Base-by-base conservation (phyloP, 257 asterid species). In the Salvia rosmarinus region DNA sequence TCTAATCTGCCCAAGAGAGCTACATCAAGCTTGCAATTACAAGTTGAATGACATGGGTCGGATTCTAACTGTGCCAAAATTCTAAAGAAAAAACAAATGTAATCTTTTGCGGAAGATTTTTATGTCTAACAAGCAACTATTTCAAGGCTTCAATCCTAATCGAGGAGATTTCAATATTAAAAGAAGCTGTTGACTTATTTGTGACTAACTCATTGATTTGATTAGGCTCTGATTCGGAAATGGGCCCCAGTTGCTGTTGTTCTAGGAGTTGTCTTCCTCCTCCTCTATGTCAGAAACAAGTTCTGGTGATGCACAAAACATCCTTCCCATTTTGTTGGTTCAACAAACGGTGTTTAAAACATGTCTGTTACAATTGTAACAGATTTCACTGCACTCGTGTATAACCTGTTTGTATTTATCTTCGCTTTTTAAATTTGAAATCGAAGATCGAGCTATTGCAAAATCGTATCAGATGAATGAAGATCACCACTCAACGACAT, bases 191-290 rank as follows among this genome's bases (percentile, higher is more conserved):
- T 14, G 2, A 44, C 51, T 44, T 44, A 44, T 12, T 44, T 44
- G 56, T 17, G 25, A 49, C 10, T 16, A 16, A 16, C 20, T 7
- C 2, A 7, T 50, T 77, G 43, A 39, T 39, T 37, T 37, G 43
- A 6, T 37, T 51, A 93, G 98, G 98, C 97, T 75, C 78, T 93
- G 85, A 90, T 93, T 71, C 95, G 90, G 57, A 90, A 90, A 74
- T 93, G 95, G 87, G 97, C 98, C 21, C 98, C 98, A 0, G 90
- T 90, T 61, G 98, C 95, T 30, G 75, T 93, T 75, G 98, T 93
- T 35, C 80, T 93, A 37, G 96, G 90, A 69, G 92, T 93, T 52
- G 98, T 93, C 67, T 82, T 84, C 72, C 84, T 93, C 84, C 89
- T 93, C 82, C 79, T 87, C 61, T 93, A 95, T 93, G 86, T 93